Conservation (phyloP, 306 rosid genomes). For the Dryas drummondii region DNA sequence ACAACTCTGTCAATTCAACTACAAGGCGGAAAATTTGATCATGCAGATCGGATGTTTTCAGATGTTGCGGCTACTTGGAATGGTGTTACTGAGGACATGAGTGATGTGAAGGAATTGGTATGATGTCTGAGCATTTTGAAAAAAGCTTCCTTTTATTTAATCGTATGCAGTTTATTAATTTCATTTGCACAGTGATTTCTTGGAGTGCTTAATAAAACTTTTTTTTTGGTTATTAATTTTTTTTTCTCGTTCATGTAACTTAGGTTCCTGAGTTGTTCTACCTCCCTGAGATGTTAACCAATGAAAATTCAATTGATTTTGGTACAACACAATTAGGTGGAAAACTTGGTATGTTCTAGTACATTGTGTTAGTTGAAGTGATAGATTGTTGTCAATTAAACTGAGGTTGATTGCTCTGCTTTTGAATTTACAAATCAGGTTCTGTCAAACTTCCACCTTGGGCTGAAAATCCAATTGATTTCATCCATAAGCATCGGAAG, state of each 20-base stretch:
- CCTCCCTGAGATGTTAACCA: slow-evolving; percentile 90
- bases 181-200: slow-evolving; percentile 7
- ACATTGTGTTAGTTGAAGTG: slow-evolving; percentile 22
- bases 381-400: slow-evolving; percentile 19
- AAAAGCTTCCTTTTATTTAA: slow-evolving; percentile 18
- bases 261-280: slow-evolving; percentile 98
- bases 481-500: slow-evolving; percentile 90
- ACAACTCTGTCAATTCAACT: slow-evolving; percentile 92
- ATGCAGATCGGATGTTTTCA: slow-evolving; percentile 97
- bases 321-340: slow-evolving; percentile 92
- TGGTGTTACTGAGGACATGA: slow-evolving; percentile 96
- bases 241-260: background rate
- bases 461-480: slow-evolving; percentile 92
- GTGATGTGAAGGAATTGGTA: slow-evolving; percentile 98
- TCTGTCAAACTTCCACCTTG: slow-evolving; percentile 85
- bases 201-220: slow-evolving; percentile 10
- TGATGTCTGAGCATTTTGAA: slow-evolving; percentile 18
- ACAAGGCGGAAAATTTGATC: slow-evolving; percentile 99
- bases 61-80: slow-evolving; percentile 91
- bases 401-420: slow-evolving; percentile 28
- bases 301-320: slow-evolving; percentile 91
- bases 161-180: slow-evolving; percentile 6
- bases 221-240: slow-evolving; percentile 12
- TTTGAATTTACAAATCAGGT: slow-evolving; percentile 50
- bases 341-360: slow-evolving; percentile 71